Evolutionary conservation across 371 early-diverging fungal species (phyloP).

Genomic region (Mortierella sp.): DNA sequence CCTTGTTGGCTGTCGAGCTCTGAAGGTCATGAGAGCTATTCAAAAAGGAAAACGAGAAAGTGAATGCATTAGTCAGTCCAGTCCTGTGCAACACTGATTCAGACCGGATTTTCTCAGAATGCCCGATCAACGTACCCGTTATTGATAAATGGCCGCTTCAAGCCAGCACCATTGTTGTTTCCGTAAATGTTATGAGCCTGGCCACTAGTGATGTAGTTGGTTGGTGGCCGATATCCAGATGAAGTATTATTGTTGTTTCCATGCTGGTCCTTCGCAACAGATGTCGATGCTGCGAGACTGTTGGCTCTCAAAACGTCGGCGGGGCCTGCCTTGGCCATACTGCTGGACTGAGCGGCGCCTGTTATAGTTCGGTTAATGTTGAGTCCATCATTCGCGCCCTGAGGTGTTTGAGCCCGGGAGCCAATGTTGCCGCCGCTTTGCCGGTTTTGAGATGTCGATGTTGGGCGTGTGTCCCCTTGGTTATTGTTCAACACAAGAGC

Average conservation of each 20-base stretch:
- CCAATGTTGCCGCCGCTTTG: background rate
- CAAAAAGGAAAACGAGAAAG: background rate
- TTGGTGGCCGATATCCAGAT: background rate
- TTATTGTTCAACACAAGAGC: too few relatives aligned
- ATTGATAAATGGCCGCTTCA: constrained; percentile 31
- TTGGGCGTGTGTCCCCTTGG: background rate
- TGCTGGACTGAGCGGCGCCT: background rate
- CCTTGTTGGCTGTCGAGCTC: constrained; percentile 17
- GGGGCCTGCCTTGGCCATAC: background rate
- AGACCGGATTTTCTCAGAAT: too few relatives aligned
- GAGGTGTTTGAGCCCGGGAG: background rate
- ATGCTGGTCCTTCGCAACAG: background rate
- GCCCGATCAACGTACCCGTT: constrained; percentile 9
- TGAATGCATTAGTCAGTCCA: background rate
- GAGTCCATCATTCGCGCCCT: background rate
- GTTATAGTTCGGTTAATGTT: background rate
- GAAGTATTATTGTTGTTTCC: background rate
- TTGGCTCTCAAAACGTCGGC: constrained; percentile 32
- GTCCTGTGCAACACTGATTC: background rate
- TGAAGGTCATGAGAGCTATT: constrained; percentile 17
- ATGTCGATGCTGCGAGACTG: constrained; percentile 24
- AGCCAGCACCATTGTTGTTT: constrained; percentile 12
- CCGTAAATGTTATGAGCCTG: constrained; percentile 10
- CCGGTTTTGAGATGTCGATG: background rate
- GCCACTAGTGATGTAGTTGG: background rate